Evolutionary conservation across 2,329 filamentous ascomycete species (phyloP), one percentile per base, ranked within the genome.

Genomic region (Diplocarpon rosae): DNA sequence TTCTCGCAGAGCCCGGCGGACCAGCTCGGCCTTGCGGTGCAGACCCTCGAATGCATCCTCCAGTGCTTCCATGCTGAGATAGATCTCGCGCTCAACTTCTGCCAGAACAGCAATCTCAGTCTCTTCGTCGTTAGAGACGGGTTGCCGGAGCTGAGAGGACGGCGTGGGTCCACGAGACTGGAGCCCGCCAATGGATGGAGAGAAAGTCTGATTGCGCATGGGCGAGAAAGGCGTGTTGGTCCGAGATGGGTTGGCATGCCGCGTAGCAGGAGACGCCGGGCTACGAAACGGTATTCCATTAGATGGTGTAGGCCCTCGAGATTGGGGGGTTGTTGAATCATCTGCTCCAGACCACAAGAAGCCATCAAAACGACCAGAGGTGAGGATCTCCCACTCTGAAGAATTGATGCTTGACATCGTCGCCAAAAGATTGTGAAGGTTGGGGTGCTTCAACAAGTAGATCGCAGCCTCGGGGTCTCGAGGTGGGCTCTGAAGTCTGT

Each of bases 341-440:
- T 95, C 89, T 6, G 86, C 87, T 16, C 90, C 90, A 36, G 87
- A 94, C 78, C 90, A 94, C 15, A 95, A 72, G 65, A 96, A 96
- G 3, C 90, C 90, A 59, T 95, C 89, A 57, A 96, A 96, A 24
- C 90, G 83, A 24, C 90, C 90, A 0, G 90, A 95, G 4, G 83
- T 86, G 11, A 96, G 72, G 44, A 96, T 94, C 51, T 95, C 90
- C 90, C 90, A 96, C 64, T 96, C 90, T n/a, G 85, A 84, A 37
- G 80, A 76, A 59, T 83, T 92, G 55, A 96, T 92, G 42, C 89
- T 86, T 30, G 85, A 81, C 39, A 95, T 73, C 0, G 90, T 95
- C 33, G 86, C 80, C 2, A 96, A 76, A 28, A 95, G 78, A 58
- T 92, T 83, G 62, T 96, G 90, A 39, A 92, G 77, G 11, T 76